A percentile compares a stretch with the other conserved stretches of the same genome.
Evolutionary conservation across 176 grass and related monocot genomes (phyloP).

Genomic region (Musa acuminata): DNA sequence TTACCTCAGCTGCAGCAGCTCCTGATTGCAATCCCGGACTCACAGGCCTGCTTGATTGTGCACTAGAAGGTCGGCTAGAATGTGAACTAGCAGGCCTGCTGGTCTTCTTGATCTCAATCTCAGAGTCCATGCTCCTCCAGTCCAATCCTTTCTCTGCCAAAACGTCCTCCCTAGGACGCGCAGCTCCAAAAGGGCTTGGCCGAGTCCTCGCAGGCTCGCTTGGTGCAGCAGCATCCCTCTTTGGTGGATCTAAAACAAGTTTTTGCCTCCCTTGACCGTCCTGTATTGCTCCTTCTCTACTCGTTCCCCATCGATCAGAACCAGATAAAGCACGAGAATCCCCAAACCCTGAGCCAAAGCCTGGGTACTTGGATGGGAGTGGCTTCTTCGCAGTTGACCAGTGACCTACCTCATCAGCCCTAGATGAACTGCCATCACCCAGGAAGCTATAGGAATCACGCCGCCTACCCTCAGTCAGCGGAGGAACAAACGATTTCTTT

Average conservation of each 20-base stretch:
- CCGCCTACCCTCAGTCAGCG: slow-evolving; percentile 13
- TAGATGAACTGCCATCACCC: slow-evolving; percentile 36
- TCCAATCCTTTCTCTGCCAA: slow-evolving; percentile 81
- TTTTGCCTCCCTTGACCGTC: slow-evolving; percentile 48
- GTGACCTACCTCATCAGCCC: slow-evolving; percentile 60
- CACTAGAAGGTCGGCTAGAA: slow-evolving; percentile 71
- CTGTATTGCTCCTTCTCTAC: background rate
- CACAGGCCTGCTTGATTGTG: slow-evolving; percentile 78
- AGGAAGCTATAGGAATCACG: slow-evolving; percentile 36
- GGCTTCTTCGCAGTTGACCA: slow-evolving; percentile 82
- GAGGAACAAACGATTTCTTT: slow-evolving; percentile 51
- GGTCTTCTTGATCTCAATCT: slow-evolving; percentile 62
- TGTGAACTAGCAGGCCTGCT: slow-evolving; percentile 69
- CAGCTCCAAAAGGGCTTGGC: slow-evolving; percentile 65
- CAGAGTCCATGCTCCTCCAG: slow-evolving; percentile 73
- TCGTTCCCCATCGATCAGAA: slow-evolving; percentile 63
- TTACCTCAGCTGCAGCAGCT: slow-evolving; percentile 32
- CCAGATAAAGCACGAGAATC: slow-evolving; percentile 49
- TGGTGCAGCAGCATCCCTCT: slow-evolving; percentile 33
- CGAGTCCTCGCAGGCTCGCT: slow-evolving; percentile 39
- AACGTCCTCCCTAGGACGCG: slow-evolving; percentile 74
- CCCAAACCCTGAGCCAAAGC: slow-evolving; percentile 36
- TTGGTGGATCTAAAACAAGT: slow-evolving; percentile 66
- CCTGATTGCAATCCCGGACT: slow-evolving; percentile 46
- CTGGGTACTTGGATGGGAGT: slow-evolving; percentile 51